These are phyloP conservation scores for Bretschneidera sinensis DNA, from an alignment of 345 rosid genomes.

Conservation along the genomic window DNA sequence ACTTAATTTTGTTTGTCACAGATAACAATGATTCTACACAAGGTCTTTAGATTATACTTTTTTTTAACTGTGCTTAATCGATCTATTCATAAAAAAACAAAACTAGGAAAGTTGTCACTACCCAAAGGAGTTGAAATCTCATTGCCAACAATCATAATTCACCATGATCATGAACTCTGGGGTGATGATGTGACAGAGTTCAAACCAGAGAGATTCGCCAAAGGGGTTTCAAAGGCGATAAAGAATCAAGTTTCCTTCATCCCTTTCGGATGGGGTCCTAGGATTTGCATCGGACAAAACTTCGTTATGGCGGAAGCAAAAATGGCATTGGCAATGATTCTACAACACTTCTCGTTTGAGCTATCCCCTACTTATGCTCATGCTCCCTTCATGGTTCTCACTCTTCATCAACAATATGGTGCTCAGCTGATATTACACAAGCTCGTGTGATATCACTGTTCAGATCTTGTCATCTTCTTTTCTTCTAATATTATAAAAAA, in stretches of 20 bases:
- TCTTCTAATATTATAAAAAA: too few species aligned
- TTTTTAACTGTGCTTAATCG: constrained; percentile 20
- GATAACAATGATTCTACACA: constrained; percentile 30
- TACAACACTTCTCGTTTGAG: constrained; percentile 40
- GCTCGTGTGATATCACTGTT: neutral
- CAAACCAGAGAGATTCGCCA: constrained; percentile 45
- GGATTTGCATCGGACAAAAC: constrained; percentile 51
- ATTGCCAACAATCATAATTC: constrained; percentile 30
- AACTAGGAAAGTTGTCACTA: constrained; percentile 35
- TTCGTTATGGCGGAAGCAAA: constrained; percentile 56
- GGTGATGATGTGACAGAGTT: constrained; percentile 56
- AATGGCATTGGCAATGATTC: constrained; percentile 37
- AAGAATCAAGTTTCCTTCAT: constrained; percentile 38
- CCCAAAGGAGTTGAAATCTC: constrained; percentile 30
- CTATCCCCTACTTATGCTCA: constrained; percentile 46
- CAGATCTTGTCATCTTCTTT: neutral
- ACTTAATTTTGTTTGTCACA: neutral
- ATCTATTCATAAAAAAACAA: constrained; percentile 28
- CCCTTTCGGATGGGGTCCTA: constrained; percentile 32
- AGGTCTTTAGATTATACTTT: constrained; percentile 31
- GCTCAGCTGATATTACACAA: constrained; percentile 33
- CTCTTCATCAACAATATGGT: constrained; percentile 43
- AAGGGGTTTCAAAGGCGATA: constrained; percentile 48
- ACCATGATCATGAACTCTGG: constrained; percentile 48
- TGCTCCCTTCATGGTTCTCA: constrained; percentile 29